Evolutionary conservation across 2,329 filamentous ascomycete species (phyloP).

Genomic region (Clonostachys sp.): DNA sequence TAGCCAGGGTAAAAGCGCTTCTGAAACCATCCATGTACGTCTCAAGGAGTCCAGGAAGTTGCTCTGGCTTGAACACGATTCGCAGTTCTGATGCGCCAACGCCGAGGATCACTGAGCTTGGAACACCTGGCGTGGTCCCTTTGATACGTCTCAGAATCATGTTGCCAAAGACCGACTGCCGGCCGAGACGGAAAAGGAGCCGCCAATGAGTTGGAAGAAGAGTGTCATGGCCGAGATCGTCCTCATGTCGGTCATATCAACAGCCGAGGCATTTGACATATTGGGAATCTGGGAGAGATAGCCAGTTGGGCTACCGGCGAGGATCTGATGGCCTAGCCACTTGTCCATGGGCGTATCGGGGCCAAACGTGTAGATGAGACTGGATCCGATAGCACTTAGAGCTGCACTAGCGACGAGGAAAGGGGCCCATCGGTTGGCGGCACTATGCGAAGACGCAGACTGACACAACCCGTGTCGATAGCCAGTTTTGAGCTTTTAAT

Average conservation of each 20-base stretch:
- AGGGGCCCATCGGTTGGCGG: slow-evolving; percentile 21
- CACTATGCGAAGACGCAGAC: no score
- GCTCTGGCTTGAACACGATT: slow-evolving; percentile 20
- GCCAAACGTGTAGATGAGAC: slow-evolving; percentile 31
- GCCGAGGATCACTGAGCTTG: slow-evolving; percentile 26
- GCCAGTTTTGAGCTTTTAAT: no score
- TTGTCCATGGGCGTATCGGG: slow-evolving; percentile 18
- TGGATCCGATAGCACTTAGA: slow-evolving; percentile 30
- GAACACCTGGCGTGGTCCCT: slow-evolving; percentile 12
- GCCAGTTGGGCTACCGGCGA: slow-evolving; percentile 32
- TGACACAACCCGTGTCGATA: no score
- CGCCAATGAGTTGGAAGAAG: slow-evolving; percentile 36
- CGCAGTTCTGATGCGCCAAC: slow-evolving; percentile 53
- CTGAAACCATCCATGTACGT: slow-evolving; percentile 63
- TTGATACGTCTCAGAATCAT: slow-evolving; percentile 20
- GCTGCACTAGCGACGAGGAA: slow-evolving; percentile 28
- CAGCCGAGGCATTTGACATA: slow-evolving; percentile 38
- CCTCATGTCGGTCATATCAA: slow-evolving; percentile 34
- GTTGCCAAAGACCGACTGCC: slow-evolving; percentile 46
- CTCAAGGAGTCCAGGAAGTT: slow-evolving; percentile 45
- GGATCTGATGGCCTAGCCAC: slow-evolving; percentile 33
- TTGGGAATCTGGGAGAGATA: slow-evolving; percentile 37
- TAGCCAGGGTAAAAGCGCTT: slow-evolving; percentile 54
- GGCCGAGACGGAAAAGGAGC: slow-evolving; percentile 44
- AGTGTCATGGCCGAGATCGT: slow-evolving; percentile 40